phyloP scores from a whole-genome alignment of 805 yeast species.

The Blastobotrys chiropterorum region DNA sequence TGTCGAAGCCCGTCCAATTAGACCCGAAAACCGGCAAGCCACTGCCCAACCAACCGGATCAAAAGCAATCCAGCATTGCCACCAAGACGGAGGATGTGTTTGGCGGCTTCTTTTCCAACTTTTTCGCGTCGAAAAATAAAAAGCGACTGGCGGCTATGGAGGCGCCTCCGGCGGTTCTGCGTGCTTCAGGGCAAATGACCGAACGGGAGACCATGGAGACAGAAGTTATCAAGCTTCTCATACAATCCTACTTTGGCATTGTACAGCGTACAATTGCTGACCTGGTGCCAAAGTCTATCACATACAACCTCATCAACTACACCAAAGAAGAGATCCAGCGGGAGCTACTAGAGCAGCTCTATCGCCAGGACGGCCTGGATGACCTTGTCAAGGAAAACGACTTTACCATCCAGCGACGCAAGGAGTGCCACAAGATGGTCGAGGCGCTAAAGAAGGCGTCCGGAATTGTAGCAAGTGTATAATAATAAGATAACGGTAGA shows the following conservation, averaged over 20 bases:
- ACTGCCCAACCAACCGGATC: slow-evolving; percentile 31
- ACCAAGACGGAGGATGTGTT: slow-evolving; percentile 40
- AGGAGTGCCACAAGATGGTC: slow-evolving; percentile 91
- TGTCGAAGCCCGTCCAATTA: slow-evolving; percentile 65
- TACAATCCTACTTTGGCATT: slow-evolving; percentile 82
- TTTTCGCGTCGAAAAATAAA: slow-evolving; percentile 86
- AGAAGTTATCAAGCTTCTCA: slow-evolving; percentile 88
- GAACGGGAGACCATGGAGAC: slow-evolving; percentile 95
- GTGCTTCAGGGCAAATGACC: slow-evolving; percentile 86
- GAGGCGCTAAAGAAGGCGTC: slow-evolving; percentile 84
- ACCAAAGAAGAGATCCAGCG: slow-evolving; percentile 86
- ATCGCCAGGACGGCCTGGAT: slow-evolving; percentile 62
- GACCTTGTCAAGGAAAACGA: slow-evolving; percentile 89
- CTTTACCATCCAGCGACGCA: slow-evolving; percentile 84
- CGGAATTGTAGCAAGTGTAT: slow-evolving; percentile 61
- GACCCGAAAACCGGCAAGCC: slow-evolving; percentile 95
- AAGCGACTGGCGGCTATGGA: slow-evolving; percentile 92
- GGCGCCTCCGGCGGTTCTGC: slow-evolving; percentile 90
- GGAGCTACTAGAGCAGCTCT: slow-evolving; percentile 80
- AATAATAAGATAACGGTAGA: background rate
- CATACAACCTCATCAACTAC: slow-evolving; percentile 79
- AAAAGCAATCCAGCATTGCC: slow-evolving; percentile 21
- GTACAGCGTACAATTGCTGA: slow-evolving; percentile 92
- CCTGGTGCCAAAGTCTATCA: slow-evolving; percentile 89
- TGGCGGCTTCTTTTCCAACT: slow-evolving; percentile 90